Conservation (phyloP, 306 rosid genomes). For the Casuarina equisetifolia region DNA sequence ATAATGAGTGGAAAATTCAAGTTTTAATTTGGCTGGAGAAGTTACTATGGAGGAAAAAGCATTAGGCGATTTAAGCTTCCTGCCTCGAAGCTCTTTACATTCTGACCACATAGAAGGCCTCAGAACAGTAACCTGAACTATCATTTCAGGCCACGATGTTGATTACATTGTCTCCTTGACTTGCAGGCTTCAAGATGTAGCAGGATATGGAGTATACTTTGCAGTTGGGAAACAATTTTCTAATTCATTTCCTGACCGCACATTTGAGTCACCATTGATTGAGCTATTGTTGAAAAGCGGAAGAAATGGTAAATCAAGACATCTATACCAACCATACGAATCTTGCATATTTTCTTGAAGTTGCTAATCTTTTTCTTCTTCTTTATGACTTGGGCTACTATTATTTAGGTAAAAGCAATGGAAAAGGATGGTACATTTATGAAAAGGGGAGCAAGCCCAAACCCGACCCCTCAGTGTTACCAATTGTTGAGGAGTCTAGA, state of each 20-base stretch:
- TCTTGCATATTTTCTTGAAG: conserved; percentile 2
- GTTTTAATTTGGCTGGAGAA: background rate
- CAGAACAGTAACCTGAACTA: background rate
- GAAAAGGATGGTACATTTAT: conserved; percentile 76
- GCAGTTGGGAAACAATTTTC: conserved; percentile 67
- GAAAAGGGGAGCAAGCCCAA: conserved; percentile 87
- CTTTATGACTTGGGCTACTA: conserved; percentile 10
- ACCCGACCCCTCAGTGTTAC: conserved; percentile 70
- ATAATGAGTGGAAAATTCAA: background rate
- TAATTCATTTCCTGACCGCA: conserved; percentile 62
- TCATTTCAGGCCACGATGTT: conserved; percentile 11
- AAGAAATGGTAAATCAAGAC: conserved; percentile 61
- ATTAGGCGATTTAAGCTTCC: conserved; percentile 1
- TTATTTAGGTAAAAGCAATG: conserved; percentile 77
- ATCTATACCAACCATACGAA: background rate
- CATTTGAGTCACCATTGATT: conserved; percentile 57
- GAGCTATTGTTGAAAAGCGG: conserved; percentile 74
- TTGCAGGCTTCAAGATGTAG: conserved; percentile 88
- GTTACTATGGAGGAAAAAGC: background rate
- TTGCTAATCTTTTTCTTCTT: conserved; percentile 26
- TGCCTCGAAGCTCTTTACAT: background rate
- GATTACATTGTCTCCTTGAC: conserved; percentile 20
- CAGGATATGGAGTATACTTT: conserved; percentile 78
- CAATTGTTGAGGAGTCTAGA: conserved; percentile 72
- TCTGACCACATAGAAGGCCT: background rate